Evolutionary conservation across 805 yeast species (phyloP), one percentile per base, ranked within the genome.

Genomic region (Lipomyces anomalus): DNA sequence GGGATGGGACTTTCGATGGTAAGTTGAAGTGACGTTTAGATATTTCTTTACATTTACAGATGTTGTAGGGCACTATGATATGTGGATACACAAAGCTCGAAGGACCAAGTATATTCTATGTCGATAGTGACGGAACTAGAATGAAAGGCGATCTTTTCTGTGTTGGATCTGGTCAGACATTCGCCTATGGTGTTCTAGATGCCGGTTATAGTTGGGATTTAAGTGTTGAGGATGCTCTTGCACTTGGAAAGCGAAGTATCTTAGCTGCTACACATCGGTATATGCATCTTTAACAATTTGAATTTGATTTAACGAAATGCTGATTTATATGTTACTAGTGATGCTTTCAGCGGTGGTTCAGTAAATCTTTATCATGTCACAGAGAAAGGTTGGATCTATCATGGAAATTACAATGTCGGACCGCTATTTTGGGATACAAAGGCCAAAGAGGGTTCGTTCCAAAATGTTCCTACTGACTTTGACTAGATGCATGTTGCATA

Each of bases 121-220:
- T 92, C 32, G 98, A 92, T 68, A 84, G 95, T 22, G 98, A 92
- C 63, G 98, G 98, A 43, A 84, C 97, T 3, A 79, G 98, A 68
- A 72, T 92, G 61, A 82, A 86, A 64, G 98, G 98, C 45, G 95
- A 90, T 62, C 58, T 89, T 54, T 92, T 92, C 68, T 87, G 96
- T 72, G 98, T 92, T 26, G 98, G 98, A 38, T 90, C 97, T 1
- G 98, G 98, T 68, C 98, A 92, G 71, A 92, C 98, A 1, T 92
- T 92, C 69, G 98, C 98, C 6, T 92, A 92, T 62, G 98, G 98
- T 74, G 98, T 92, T 20, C 73, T 92, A 55, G 98, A 92, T 65
- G 79, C 95, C 28, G 89, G 85, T 59, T 85, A 87, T 68, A 77
- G 75, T 58, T 88, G 96, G 95, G 97, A 92, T 61, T 69, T 92